phyloP scores from a whole-genome alignment of 2,329 filamentous ascomycete species.

The Colletotrichum plurivorum region DNA sequence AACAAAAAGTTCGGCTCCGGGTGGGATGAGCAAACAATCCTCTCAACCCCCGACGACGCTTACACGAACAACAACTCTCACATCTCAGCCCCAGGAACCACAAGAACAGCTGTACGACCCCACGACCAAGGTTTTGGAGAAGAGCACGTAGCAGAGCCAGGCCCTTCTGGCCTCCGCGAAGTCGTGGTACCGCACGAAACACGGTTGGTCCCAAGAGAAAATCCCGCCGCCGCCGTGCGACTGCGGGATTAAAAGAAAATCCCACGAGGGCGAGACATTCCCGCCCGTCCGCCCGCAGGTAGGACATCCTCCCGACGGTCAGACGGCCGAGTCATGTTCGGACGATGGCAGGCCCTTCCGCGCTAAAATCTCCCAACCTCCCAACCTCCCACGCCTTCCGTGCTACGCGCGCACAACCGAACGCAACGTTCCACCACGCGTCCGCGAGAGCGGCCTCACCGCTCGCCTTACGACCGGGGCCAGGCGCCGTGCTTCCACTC shows the following conservation, averaged over 20 bases:
- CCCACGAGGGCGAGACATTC: constrained; percentile 1
- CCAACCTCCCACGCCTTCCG: not conserved
- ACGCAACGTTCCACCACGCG: too few species aligned
- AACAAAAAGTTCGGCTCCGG: not conserved
- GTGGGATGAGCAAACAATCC: not conserved
- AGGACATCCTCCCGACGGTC: not conserved
- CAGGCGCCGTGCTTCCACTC: constrained; percentile 61
- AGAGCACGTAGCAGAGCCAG: not conserved
- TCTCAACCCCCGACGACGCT: not conserved
- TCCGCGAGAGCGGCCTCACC: too few species aligned
- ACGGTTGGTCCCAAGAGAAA: constrained; percentile 5
- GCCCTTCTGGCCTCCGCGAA: not conserved
- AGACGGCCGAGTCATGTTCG: constrained; percentile 6
- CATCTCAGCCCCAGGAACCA: not conserved
- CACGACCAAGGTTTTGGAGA: constrained; percentile 11
- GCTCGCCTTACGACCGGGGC: constrained; percentile 30
- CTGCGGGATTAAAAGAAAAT: not conserved
- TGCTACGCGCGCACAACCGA: too few species aligned
- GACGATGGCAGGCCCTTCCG: constrained; percentile 10
- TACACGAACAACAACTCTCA: constrained; percentile 1
- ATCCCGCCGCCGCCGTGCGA: constrained; percentile 5
- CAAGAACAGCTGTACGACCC: constrained; percentile 11
- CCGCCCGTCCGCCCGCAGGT: not conserved
- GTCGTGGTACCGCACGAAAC: not conserved
- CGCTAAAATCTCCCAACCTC: not conserved